Evolutionary conservation across 75 land plant species (phyloP).

Genomic region (Cryptomeria japonica): DNA sequence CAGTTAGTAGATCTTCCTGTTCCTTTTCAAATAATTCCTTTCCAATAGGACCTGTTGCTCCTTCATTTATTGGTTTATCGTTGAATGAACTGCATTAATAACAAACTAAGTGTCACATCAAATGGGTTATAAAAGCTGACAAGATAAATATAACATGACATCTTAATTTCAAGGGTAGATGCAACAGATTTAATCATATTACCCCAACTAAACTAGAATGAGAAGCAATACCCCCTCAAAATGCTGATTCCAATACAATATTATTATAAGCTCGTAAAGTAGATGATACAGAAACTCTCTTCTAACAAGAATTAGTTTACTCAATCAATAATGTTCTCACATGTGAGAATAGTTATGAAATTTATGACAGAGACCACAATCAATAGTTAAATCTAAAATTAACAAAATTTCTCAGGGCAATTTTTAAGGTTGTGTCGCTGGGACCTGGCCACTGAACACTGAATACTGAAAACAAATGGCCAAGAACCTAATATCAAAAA

Average conservation of each 20-base stretch:
- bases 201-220: background rate
- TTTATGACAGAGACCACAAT: background rate
- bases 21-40: conserved; percentile 92
- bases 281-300: background rate
- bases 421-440: background rate
- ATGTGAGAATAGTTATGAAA: background rate
- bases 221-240: background rate
- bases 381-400: background rate
- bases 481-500: background rate
- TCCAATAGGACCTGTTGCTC: conserved; percentile 68
- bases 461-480: background rate
- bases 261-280: background rate
- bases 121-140: background rate
- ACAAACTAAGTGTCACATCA: conserved; percentile 8
- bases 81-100: conserved; percentile 77
- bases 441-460: background rate
- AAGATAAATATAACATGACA: background rate
- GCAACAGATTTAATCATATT: background rate
- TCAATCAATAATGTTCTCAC: background rate
- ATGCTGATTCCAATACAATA: background rate
- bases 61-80: conserved; percentile 86
- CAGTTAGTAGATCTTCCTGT: conserved; percentile 86
- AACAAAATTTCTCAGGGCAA: background rate
- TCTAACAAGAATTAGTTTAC: background rate
- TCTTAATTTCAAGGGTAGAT: background rate